phyloP scores from a whole-genome alignment of 768 basidiomycete species.

The Phlegmacium glaucopus region DNA sequence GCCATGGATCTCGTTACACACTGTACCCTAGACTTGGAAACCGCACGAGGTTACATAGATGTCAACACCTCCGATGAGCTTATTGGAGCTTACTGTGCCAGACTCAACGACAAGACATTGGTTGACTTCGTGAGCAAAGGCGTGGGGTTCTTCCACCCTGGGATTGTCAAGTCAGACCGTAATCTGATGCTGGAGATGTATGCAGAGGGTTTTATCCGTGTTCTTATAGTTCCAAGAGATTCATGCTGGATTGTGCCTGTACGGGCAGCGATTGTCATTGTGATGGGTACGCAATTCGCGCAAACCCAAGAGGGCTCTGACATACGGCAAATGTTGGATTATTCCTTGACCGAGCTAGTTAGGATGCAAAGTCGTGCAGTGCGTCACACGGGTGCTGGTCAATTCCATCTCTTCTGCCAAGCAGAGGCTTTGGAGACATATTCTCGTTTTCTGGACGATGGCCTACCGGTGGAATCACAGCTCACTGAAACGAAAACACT shows the following conservation, averaged over 20 bases:
- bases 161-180: constrained; percentile 63
- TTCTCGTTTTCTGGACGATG: constrained; percentile 81
- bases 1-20: constrained; percentile 87
- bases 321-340: constrained; percentile 73
- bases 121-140: constrained; percentile 79
- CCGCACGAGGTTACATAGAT: constrained; percentile 65
- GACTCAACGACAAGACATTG: constrained; percentile 61
- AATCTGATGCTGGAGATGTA: constrained; percentile 77
- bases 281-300: constrained; percentile 91
- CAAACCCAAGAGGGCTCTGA: constrained; percentile 38
- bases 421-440: constrained; percentile 80
- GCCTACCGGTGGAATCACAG: constrained; percentile 85
- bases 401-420: constrained; percentile 88
- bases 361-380: constrained; percentile 92
- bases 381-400: constrained; percentile 53
- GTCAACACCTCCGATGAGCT: constrained; percentile 43
- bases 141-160: constrained; percentile 83
- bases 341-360: constrained; percentile 75
- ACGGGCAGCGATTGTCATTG: constrained; percentile 74
- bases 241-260: constrained; percentile 90
- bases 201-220: constrained; percentile 72
- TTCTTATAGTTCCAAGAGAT: constrained; percentile 80
- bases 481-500: constrained; percentile 53
- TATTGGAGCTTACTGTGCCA: constrained; percentile 55
- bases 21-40: constrained; percentile 72